Evolutionary conservation across 768 basidiomycete species (phyloP).

Genomic region (Omphalotus guepiniiformis): DNA sequence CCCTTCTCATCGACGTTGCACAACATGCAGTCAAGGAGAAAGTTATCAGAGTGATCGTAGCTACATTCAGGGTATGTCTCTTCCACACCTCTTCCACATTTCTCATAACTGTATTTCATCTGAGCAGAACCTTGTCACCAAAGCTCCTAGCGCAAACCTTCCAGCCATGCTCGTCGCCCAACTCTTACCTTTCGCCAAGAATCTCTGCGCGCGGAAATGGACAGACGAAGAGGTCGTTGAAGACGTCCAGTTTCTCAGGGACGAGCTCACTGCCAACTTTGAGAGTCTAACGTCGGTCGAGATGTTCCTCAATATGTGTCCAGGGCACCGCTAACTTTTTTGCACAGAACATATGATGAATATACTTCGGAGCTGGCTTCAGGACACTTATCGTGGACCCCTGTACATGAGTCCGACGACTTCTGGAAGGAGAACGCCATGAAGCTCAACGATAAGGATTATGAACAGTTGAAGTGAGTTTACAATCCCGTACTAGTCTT

Average conservation of each 20-base stretch:
- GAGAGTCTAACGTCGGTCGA: constrained; percentile 81
- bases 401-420: constrained; percentile 92
- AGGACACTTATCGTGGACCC: constrained; percentile 92
- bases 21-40: constrained; percentile 95
- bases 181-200: constrained; percentile 82
- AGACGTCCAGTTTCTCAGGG: constrained; percentile 82
- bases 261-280: constrained; percentile 81
- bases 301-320: neutral
- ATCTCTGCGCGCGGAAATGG: constrained; percentile 81
- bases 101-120: neutral
- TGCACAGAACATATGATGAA: constrained; percentile 86
- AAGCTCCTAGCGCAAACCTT: constrained; percentile 84
- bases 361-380: constrained; percentile 87
- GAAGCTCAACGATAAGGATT: constrained; percentile 80
- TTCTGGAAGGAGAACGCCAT: constrained; percentile 97
- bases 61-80: constrained; percentile 74
- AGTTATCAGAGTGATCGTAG: constrained; percentile 88
- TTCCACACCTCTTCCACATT: constrained; percentile 7
- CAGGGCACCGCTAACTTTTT: neutral
- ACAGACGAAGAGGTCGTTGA: constrained; percentile 94
- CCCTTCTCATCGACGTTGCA: constrained; percentile 77
- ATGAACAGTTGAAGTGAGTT: constrained; percentile 77
- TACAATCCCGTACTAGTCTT: neutral
- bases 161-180: constrained; percentile 90
- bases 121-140: constrained; percentile 78